phyloP scores from a whole-genome alignment of 2,329 filamentous ascomycete genomes.

The Paradendryphiella salina region DNA sequence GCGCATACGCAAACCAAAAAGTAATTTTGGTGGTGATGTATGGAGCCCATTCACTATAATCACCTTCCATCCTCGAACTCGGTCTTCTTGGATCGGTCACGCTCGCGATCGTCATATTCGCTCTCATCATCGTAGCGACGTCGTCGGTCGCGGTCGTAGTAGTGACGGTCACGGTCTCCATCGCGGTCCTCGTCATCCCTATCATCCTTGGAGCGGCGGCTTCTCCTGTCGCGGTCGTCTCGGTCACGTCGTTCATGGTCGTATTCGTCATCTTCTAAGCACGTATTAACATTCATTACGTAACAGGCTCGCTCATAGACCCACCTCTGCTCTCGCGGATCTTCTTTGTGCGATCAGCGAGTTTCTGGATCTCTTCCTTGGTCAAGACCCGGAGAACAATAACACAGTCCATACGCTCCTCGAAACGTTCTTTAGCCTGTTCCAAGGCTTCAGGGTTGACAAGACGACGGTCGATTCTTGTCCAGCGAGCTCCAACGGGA shows the following conservation, averaged over 20 bases:
- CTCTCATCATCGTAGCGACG: conserved; percentile 37
- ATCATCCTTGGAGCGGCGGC: conserved; percentile 36
- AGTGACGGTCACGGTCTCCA: conserved; percentile 13
- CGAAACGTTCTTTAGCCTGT: conserved; percentile 85
- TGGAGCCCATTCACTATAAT: conserved; percentile 16
- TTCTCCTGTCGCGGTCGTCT: conserved; percentile 34
- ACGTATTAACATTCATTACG: conserved; percentile 14
- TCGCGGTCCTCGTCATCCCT: conserved; percentile 40
- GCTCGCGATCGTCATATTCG: conserved; percentile 31
- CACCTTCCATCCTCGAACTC: conserved; percentile 36
- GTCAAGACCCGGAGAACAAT: conserved; percentile 87
- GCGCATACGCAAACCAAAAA: not conserved
- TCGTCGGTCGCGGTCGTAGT: conserved; percentile 22
- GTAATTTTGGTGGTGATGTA: not conserved
- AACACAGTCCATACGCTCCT: conserved; percentile 90
- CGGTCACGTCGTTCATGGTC: conserved; percentile 39
- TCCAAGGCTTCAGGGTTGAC: conserved; percentile 89
- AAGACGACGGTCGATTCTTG: conserved; percentile 83
- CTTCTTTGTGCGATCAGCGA: conserved; percentile 78
- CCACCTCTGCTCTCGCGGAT: conserved; percentile 61
- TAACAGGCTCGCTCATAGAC: not conserved
- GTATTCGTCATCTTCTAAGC: conserved; percentile 37
- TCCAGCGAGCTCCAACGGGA: conserved; percentile 78
- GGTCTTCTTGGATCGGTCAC: conserved; percentile 31
- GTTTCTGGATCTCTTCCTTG: conserved; percentile 86